phyloP scores from a whole-genome alignment of 2,329 filamentous ascomycete genomes.

The Scytalidium sp. region DNA sequence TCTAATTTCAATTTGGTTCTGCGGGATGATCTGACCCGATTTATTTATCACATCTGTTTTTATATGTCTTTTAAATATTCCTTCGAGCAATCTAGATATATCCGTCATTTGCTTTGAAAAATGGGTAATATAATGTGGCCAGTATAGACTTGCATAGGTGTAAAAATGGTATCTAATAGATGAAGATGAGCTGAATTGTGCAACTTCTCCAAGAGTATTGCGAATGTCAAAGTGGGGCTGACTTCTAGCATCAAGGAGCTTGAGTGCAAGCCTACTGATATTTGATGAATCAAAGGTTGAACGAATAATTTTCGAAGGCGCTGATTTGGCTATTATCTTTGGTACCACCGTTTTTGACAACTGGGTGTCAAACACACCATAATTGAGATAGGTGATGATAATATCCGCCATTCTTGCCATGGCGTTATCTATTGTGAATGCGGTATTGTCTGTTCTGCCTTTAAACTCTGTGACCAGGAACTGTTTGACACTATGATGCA shows the following conservation, averaged over 20 bases:
- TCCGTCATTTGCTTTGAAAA: conserved; percentile 1
- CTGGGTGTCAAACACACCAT: conserved; percentile 21
- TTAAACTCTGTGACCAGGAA: conserved; percentile 25
- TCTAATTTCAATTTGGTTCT: too few relatives aligned
- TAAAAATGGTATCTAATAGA: conserved; percentile 7
- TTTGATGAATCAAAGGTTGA: conserved; percentile 12
- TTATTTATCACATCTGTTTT: too few relatives aligned
- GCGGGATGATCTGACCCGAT: too few relatives aligned
- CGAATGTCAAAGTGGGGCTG: conserved; percentile 5
- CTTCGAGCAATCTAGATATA: neutral
- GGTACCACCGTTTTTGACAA: conserved; percentile 13
- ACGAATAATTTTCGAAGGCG: conserved; percentile 19
- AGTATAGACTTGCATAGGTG: conserved; percentile 8
- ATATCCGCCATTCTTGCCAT: conserved; percentile 19
- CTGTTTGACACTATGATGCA: conserved; percentile 34
- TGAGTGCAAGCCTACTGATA: conserved; percentile 11
- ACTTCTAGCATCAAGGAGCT: conserved; percentile 7
- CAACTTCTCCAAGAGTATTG: conserved; percentile 6
- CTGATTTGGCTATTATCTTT: conserved; percentile 14
- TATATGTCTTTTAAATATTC: conserved; percentile 2
- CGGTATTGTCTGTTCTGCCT: conserved; percentile 6
- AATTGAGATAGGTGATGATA: conserved; percentile 28
- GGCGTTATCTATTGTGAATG: conserved; percentile 13
- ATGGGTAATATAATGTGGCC: neutral
- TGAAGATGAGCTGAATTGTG: conserved; percentile 4